phyloP scores from a whole-genome alignment of 208 protist species.

The Acanthamoeba divionensis region DNA sequence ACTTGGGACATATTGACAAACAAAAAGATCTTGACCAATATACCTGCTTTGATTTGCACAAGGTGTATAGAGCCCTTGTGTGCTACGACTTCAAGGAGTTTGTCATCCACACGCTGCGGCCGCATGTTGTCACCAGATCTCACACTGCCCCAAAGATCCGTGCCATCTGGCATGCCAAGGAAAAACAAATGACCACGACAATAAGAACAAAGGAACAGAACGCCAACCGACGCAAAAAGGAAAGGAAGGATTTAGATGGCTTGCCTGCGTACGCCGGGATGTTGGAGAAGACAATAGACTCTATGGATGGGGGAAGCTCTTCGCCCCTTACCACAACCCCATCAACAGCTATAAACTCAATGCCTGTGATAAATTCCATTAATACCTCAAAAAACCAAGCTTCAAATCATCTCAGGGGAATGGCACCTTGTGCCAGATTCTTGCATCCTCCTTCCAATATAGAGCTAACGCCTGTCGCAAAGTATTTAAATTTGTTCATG shows the following conservation, averaged over 20 bases:
- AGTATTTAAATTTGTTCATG: constrained; percentile 55
- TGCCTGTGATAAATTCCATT: neutral
- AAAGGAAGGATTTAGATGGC: too few relatives aligned
- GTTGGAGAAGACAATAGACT: constrained; percentile 18
- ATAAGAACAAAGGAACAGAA: neutral
- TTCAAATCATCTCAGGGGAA: too few relatives aligned
- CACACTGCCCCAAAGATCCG: constrained; percentile 4
- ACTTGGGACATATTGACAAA: too few relatives aligned
- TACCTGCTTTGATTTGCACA: constrained; percentile 28
- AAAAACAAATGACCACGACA: neutral
- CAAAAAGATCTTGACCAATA: too few relatives aligned
- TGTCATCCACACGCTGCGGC: constrained; percentile 23
- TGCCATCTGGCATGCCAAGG: neutral
- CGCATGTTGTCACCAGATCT: neutral
- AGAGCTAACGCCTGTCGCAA: constrained; percentile 9
- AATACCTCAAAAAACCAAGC: neutral
- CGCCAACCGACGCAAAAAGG: too few relatives aligned
- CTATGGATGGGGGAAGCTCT: neutral
- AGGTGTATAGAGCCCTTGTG: constrained; percentile 42
- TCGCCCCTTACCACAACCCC: neutral
- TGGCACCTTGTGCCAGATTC: neutral
- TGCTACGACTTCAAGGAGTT: neutral
- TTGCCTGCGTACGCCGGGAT: constrained; percentile 31
- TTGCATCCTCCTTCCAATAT: constrained; percentile 23
- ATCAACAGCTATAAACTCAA: constrained; percentile 15